Conservation (phyloP, 352 stramenopile species). For the Phytophthora agathidicida region DNA sequence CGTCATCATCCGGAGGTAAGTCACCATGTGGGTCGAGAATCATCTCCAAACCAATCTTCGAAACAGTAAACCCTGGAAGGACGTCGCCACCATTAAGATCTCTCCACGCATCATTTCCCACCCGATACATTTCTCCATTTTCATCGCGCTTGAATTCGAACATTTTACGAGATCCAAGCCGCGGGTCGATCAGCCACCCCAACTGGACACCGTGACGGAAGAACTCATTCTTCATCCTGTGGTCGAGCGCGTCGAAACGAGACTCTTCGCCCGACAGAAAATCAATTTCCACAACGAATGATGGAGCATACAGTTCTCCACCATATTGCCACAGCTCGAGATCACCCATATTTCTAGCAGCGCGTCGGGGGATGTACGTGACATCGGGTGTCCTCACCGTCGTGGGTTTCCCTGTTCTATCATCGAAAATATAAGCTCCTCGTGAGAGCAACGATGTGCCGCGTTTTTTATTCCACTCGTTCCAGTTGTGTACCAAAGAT, state of each 20-base stretch:
- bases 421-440: slow-evolving; percentile 11
- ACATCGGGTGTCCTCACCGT: slow-evolving; percentile 18
- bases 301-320: slow-evolving; percentile 5
- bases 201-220: slow-evolving; percentile 21
- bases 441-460: not conserved
- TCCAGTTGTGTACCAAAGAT: not conserved
- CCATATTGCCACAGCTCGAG: slow-evolving; percentile 1
- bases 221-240: slow-evolving; percentile 17
- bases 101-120: slow-evolving; percentile 13
- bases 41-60: slow-evolving; percentile 3
- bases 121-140: not conserved
- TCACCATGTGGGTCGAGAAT: too few relatives aligned
- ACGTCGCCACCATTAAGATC: slow-evolving; percentile 20
- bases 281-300: slow-evolving; percentile 24
- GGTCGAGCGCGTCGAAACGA: slow-evolving; percentile 3
- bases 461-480: not conserved
- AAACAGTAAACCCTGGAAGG: slow-evolving; percentile 9
- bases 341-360: not conserved
- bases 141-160: slow-evolving; percentile 20
- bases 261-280: slow-evolving; percentile 9
- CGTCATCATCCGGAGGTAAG: not conserved
- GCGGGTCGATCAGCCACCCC: slow-evolving; percentile 23
- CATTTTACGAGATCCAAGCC: slow-evolving; percentile 3
- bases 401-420: not conserved
- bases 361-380: slow-evolving; percentile 1